A percentile compares a stretch with the other conserved stretches of the same genome.
phyloP scores from a whole-genome alignment of 148 eudicot genomes.

The Silene uniflora region DNA sequence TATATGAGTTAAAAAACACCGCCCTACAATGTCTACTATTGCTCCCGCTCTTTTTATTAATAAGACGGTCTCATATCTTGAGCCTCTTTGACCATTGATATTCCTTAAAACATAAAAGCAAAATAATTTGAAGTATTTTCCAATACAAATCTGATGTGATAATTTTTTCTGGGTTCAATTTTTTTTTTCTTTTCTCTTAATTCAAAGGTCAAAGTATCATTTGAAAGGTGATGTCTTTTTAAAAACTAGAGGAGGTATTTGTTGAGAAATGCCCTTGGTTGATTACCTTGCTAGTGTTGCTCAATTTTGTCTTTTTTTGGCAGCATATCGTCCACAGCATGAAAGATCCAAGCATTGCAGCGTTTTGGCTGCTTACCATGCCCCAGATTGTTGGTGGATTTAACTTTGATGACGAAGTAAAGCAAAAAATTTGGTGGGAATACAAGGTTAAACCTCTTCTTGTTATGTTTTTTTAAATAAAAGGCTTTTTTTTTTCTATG shows the following conservation, averaged over 20 bases:
- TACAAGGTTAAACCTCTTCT: slow-evolving; percentile 59
- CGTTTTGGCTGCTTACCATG: slow-evolving; percentile 91
- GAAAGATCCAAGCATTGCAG: slow-evolving; percentile 97
- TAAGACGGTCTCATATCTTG: background rate
- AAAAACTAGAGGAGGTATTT: background rate
- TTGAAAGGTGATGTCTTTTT: background rate
- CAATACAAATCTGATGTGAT: no score
- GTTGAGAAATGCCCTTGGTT: no score
- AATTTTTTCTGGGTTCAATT: no score
- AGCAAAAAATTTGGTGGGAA: slow-evolving; percentile 94
- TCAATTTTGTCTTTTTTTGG: slow-evolving; percentile 22
- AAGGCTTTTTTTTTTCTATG: background rate
- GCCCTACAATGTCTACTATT: background rate
- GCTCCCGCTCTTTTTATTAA: background rate
- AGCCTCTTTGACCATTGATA: background rate
- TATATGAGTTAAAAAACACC: background rate
- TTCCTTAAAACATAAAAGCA: background rate
- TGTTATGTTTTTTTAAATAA: background rate
- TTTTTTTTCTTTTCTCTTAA: no score
- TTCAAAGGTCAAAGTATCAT: background rate
- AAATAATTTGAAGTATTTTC: background rate
- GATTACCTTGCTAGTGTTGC: background rate
- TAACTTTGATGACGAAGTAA: slow-evolving; percentile 77
- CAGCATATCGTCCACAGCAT: slow-evolving; percentile 85
- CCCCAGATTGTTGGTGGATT: slow-evolving; percentile 92